phyloP scores from a whole-genome alignment of 2,329 filamentous ascomycete genomes.

The Aspergillus japonicus region DNA sequence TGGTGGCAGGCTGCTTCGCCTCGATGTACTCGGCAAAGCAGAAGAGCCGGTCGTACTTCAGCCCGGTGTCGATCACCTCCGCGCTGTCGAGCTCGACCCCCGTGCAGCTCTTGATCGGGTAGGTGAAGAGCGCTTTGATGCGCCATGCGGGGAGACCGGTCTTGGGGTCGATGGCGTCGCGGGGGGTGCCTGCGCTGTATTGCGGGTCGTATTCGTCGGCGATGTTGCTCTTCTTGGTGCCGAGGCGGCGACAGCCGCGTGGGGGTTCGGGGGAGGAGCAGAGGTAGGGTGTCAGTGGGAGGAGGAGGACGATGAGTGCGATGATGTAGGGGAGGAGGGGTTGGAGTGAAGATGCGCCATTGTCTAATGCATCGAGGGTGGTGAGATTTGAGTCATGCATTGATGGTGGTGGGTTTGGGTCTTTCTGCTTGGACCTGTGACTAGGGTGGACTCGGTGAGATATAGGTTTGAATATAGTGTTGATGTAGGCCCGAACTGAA shows the following conservation, averaged over 20 bases:
- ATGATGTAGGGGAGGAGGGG: background rate
- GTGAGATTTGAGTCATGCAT: background rate
- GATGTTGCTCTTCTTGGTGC: conserved; percentile 53
- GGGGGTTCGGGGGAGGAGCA: conserved; percentile 26
- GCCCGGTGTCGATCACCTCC: conserved; percentile 65
- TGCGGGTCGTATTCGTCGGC: conserved; percentile 56
- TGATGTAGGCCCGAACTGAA: no score
- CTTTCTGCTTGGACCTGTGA: background rate
- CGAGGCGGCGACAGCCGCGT: conserved; percentile 53
- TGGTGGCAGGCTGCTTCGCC: conserved; percentile 35
- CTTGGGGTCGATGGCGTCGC: conserved; percentile 30
- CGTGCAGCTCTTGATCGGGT: conserved; percentile 79
- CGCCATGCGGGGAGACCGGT: conserved; percentile 41
- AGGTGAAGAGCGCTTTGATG: conserved; percentile 71
- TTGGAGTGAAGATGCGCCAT: background rate
- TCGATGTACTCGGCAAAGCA: conserved; percentile 65
- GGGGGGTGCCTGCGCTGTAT: conserved; percentile 43
- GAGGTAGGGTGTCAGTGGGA: conserved; percentile 4
- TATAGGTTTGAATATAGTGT: no score
- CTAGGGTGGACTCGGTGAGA: no score
- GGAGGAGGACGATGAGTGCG: conserved; percentile 6
- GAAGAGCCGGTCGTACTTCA: conserved; percentile 80
- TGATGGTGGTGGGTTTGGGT: background rate
- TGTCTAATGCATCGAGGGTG: conserved; percentile 6
- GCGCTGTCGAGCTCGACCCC: conserved; percentile 70